Evolutionary conservation across 208 protist species (phyloP).

Genomic region (Leishmania tarentolae): DNA sequence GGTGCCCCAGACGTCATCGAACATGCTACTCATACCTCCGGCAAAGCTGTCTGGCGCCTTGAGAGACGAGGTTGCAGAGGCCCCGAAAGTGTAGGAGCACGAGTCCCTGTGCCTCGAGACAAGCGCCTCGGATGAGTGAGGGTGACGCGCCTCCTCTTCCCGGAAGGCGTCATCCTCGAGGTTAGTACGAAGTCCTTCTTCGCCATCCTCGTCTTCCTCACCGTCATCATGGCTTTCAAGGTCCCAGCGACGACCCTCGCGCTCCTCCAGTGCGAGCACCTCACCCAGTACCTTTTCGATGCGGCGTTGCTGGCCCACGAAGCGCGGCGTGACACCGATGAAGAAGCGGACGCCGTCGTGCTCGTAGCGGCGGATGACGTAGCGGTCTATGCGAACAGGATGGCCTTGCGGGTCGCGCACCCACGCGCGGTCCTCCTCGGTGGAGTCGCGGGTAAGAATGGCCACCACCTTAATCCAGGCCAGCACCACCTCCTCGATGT

Average conservation of each 20-base stretch:
- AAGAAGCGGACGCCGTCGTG: constrained; percentile 77
- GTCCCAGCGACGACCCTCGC: constrained; percentile 19
- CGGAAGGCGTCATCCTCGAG: not conserved
- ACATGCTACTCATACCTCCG: not conserved
- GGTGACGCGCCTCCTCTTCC: not conserved
- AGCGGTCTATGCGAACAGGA: constrained; percentile 62
- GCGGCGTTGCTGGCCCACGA: constrained; percentile 57
- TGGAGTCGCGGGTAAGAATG: constrained; percentile 49
- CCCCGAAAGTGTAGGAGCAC: constrained; percentile 1
- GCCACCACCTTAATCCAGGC: constrained; percentile 64
- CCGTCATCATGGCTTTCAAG: not conserved
- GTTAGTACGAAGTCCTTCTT: not conserved
- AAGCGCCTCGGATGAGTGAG: not conserved
- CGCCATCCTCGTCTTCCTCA: constrained; percentile 2
- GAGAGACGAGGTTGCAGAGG: constrained; percentile 1
- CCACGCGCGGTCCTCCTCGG: constrained; percentile 56
- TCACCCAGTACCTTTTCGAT: constrained; percentile 47
- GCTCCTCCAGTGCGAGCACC: constrained; percentile 34
- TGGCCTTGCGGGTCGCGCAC: constrained; percentile 53
- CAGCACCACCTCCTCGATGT: constrained; percentile 79
- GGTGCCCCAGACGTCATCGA: constrained; percentile 17
- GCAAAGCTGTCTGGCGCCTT: not conserved
- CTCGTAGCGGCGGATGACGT: constrained; percentile 72
- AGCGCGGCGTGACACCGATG: constrained; percentile 70
- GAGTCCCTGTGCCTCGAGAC: not conserved